phyloP scores from a whole-genome alignment of 148 eudicot species.

The Drosera capensis region DNA sequence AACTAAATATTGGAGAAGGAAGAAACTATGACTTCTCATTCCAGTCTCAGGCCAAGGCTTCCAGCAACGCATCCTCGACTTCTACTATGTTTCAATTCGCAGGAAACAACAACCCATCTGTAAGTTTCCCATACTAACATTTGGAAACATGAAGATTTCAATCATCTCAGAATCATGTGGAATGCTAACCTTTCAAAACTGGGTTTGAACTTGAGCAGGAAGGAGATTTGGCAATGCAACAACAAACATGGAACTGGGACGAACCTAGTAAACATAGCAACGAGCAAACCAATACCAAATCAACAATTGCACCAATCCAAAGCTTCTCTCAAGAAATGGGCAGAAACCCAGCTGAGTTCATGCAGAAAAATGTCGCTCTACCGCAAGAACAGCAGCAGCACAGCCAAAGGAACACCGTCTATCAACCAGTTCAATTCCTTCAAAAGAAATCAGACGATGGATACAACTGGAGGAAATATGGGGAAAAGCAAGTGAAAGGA shows the following conservation, averaged over 20 bases:
- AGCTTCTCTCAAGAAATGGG: conserved; percentile 7
- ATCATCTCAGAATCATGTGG: no score
- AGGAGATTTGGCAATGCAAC: conserved; percentile 9
- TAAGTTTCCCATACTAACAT: no score
- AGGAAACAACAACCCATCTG: conserved; percentile 9
- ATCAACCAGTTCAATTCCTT: conserved; percentile 28
- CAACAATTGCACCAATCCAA: conserved; percentile 3
- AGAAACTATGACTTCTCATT: conserved; percentile 40
- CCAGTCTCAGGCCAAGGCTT: conserved; percentile 24
- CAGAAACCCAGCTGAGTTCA: conserved; percentile 3
- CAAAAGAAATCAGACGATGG: conserved; percentile 58
- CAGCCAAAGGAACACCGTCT: not conserved
- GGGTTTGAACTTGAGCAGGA: conserved; percentile 10
- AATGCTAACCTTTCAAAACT: no score
- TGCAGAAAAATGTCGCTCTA: conserved; percentile 7
- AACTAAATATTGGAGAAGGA: conserved; percentile 7
- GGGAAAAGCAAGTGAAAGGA: conserved; percentile 73
- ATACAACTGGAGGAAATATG: conserved; percentile 71
- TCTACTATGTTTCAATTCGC: conserved; percentile 12
- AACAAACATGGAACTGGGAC: conserved; percentile 25
- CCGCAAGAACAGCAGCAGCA: conserved; percentile 4
- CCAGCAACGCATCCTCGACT: conserved; percentile 3
- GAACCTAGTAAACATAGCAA: conserved; percentile 26
- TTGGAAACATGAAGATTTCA: no score
- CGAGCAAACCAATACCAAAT: conserved; percentile 3